Evolutionary conservation across 768 basidiomycete species (phyloP), one percentile per base, ranked within the genome.

Genomic region (Tricholoma sp.): DNA sequence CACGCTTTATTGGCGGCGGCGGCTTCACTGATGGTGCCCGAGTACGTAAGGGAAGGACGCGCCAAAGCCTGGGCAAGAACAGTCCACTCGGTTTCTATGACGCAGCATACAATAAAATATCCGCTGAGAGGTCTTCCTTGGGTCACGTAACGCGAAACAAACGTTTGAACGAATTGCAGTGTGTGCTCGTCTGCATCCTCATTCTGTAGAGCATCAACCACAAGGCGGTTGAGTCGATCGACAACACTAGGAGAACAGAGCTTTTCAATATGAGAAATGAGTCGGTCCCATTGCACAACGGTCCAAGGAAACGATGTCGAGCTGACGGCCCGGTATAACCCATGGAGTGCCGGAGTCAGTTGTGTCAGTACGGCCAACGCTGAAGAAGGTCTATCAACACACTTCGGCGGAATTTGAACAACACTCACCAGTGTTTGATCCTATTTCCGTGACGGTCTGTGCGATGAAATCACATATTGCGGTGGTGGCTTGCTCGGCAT

Each of bases 81-180:
- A 5, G 91, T 93, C 87, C 91, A 92, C 63, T 89, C 82, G 41
- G 85, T 86, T 68, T 94, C 91, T 62, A 91, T 81, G 47, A 91
- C 83, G 65, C 92, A 94, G 69, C 92, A 94, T n/a, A 93, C 84
- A 54, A 90, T 79, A 62, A 94, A 94, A 66, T 92, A 91, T 9
- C 92, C 91, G 53, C 86, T 91, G 13, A 94, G 74, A 11, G 93
- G 92, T 6, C 92, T 80, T 8, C 86, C 89, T 55, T 80, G 80
- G 8, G 81, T 75, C 15, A 89, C 81, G 70, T 91, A 98, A 53
- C 88, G 86, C 29, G 84, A 80, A 12, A 90, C 75, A 63, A 92
- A 84, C 2, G 85, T 83, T 61, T 85, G 83, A 18, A 86, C 76
- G 65, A 83, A 88, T 54, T 74, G 74, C 37, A 85, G 69, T 6